Percentiles rank a stretch among this genome's conserved stretches.
Conservation (phyloP, 2,329 filamentous ascomycete species). For the Aureobasidium musti region DNA sequence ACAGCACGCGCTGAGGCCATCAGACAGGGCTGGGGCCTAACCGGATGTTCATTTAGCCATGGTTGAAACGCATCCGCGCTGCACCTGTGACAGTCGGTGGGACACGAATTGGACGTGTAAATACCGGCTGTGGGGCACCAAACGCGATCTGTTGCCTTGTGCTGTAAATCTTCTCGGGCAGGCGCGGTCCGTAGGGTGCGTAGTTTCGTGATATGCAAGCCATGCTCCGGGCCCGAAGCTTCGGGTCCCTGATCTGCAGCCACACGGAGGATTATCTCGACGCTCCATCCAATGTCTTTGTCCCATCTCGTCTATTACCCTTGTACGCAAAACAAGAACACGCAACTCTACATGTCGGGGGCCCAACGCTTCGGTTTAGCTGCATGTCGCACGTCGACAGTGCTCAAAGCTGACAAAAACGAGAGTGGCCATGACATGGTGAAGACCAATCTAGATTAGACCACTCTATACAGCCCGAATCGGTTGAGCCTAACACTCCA, state of each 20-base stretch:
- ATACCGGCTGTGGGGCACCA: slow-evolving; percentile 10
- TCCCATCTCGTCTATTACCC: neutral
- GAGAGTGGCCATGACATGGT: neutral
- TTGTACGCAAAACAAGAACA: slow-evolving; percentile 4
- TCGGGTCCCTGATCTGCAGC: slow-evolving; percentile 14
- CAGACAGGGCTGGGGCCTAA: slow-evolving; percentile 10
- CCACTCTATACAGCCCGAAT: neutral
- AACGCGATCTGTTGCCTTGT: slow-evolving; percentile 12
- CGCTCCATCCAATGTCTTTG: neutral
- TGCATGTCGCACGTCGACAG: slow-evolving; percentile 8
- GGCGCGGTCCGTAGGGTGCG: neutral
- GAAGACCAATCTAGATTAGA: neutral
- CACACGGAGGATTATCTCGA: slow-evolving; percentile 9
- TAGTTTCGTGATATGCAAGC: slow-evolving; percentile 27
- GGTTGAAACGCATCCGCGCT: slow-evolving; percentile 23
- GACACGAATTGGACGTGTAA: neutral
- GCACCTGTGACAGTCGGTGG: slow-evolving; percentile 11
- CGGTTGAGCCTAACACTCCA: neutral
- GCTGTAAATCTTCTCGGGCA: slow-evolving; percentile 15
- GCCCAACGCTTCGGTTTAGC: slow-evolving; percentile 16
- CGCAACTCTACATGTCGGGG: slow-evolving; percentile 2
- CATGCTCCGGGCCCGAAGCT: neutral
- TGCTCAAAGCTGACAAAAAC: neutral
- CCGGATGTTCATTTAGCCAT: neutral
- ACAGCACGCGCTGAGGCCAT: neutral